These are phyloP conservation scores for Anthracocystis setariae DNA, from an alignment of 1,284 basidiomycete genomes.

Conservation along the genomic window DNA sequence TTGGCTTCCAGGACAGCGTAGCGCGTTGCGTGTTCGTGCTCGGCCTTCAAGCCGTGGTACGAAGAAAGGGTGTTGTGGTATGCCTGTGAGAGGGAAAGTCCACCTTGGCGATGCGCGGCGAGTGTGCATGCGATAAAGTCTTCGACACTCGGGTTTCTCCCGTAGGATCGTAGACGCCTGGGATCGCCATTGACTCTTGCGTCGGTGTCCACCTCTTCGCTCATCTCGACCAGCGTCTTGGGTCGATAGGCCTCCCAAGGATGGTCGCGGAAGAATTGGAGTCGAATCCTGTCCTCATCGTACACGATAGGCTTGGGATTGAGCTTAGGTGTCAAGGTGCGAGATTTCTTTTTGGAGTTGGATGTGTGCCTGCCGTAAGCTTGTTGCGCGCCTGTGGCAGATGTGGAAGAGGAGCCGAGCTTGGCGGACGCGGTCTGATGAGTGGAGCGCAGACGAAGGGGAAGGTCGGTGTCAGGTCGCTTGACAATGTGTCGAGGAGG, in stretches of 20 bases:
- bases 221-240: slow-evolving; percentile 78
- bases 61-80: slow-evolving; percentile 72
- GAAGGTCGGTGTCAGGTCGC: slow-evolving; percentile 70
- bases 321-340: slow-evolving; percentile 71
- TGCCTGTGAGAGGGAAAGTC: slow-evolving; percentile 78
- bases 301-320: slow-evolving; percentile 78
- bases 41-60: slow-evolving; percentile 54
- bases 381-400: slow-evolving; percentile 10
- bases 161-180: slow-evolving; percentile 69
- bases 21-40: slow-evolving; percentile 80
- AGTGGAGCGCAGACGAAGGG: slow-evolving; percentile 31
- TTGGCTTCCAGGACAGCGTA: slow-evolving; percentile 85
- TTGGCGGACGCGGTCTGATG: slow-evolving; percentile 9
- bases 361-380: slow-evolving; percentile 37
- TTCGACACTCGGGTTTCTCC: slow-evolving; percentile 82
- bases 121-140: slow-evolving; percentile 84
- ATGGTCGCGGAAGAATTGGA: slow-evolving; percentile 93
- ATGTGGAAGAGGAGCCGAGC: slow-evolving; percentile 27
- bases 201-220: slow-evolving; percentile 69
- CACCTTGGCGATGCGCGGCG: slow-evolving; percentile 78
- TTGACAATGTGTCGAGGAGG: slow-evolving; percentile 78
- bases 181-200: slow-evolving; percentile 73
- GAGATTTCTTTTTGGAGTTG: slow-evolving; percentile 60
- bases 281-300: slow-evolving; percentile 83
- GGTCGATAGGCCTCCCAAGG: slow-evolving; percentile 93